Percentiles rank a stretch among this genome's conserved stretches.
Conservation (phyloP, 1,284 basidiomycete species). For the Paramarasmius palmivorus region DNA sequence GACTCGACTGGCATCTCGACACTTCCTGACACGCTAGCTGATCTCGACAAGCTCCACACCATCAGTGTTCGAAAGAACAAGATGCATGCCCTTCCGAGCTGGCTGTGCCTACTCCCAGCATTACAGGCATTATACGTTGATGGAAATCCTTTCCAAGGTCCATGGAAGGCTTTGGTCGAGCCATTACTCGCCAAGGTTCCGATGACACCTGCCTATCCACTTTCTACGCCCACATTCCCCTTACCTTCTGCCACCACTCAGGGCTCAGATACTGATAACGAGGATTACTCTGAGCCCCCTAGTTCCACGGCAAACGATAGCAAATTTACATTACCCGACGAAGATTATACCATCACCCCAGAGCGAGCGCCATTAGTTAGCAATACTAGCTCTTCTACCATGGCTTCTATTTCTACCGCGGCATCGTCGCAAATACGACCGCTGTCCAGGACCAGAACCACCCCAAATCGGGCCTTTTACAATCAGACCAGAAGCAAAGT, state of each 20-base stretch:
- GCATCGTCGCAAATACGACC: constrained; percentile 33
- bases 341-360: constrained; percentile 73
- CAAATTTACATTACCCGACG: constrained; percentile 43
- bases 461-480: constrained; percentile 65
- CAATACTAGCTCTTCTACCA: constrained; percentile 50
- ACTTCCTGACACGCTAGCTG: constrained; percentile 68
- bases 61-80: constrained; percentile 88
- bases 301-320: constrained; percentile 33
- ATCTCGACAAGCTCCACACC: constrained; percentile 78
- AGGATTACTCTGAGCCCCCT: constrained; percentile 53
- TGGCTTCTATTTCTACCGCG: constrained; percentile 23
- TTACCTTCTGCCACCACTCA: constrained; percentile 45
- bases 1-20: constrained; percentile 83
- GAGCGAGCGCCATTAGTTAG: constrained; percentile 53
- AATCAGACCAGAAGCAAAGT: constrained; percentile 42
- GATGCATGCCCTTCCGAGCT: constrained; percentile 87
- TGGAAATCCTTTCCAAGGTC: constrained; percentile 90
- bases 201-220: constrained; percentile 62
- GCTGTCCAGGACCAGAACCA: constrained; percentile 68
- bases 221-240: constrained; percentile 63
- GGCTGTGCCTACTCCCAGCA: constrained; percentile 84
- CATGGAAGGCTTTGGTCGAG: constrained; percentile 87
- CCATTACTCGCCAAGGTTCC: constrained; percentile 70
- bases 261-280: constrained; percentile 34
- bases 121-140: constrained; percentile 90